Conservation (phyloP, 805 yeast genomes). For the Kuraishia hungarica region DNA sequence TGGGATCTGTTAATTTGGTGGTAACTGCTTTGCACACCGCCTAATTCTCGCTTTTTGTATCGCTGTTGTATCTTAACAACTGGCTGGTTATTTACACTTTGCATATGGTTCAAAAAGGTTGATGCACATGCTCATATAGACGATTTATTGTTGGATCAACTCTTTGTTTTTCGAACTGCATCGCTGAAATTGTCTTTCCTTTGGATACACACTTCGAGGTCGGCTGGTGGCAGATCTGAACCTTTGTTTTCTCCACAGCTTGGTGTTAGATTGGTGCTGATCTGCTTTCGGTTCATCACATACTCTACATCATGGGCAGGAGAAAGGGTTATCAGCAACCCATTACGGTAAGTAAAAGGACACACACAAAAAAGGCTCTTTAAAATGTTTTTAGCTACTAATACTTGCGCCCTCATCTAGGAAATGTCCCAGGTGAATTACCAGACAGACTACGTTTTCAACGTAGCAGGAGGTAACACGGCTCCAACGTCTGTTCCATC, state of each 20-base stretch:
- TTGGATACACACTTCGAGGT: too few relatives aligned
- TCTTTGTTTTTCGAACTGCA: too few relatives aligned
- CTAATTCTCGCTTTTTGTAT: too few relatives aligned
- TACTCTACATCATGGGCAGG: conserved; percentile 9
- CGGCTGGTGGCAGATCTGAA: neutral
- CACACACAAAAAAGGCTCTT: neutral
- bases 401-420: conserved; percentile 3
- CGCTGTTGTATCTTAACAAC: too few relatives aligned
- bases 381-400: too few relatives aligned
- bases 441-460: conserved; percentile 16
- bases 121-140: too few relatives aligned
- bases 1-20: too few relatives aligned
- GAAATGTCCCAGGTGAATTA: conserved; percentile 20
- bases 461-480: conserved; percentile 8
- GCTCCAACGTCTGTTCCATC: conserved; percentile 8
- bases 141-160: too few relatives aligned
- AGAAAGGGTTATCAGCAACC: conserved; percentile 25
- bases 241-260: neutral
- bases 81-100: too few relatives aligned
- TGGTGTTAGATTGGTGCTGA: neutral
- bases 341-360: conserved; percentile 14
- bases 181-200: too few relatives aligned
- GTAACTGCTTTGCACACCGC: too few relatives aligned
- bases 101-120: too few relatives aligned
- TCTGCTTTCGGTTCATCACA: neutral